These are phyloP conservation scores for Melampsora occidentalis DNA, from an alignment of 1,284 basidiomycete species.

Conservation along the genomic window DNA sequence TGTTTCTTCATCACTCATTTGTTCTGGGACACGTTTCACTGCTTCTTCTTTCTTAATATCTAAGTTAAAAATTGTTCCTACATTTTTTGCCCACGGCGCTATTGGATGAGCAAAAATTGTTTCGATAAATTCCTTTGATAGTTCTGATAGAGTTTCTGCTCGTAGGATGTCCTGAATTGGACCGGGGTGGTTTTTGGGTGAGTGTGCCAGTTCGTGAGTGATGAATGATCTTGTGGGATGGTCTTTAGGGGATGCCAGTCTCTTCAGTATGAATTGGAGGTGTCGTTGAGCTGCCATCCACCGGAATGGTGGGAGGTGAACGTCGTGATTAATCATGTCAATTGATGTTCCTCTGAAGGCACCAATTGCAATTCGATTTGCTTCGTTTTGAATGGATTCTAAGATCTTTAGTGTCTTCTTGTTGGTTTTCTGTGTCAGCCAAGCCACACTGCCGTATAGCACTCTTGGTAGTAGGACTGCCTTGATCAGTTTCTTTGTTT, in stretches of 20 bases:
- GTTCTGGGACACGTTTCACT: background rate
- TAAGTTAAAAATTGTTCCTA: background rate
- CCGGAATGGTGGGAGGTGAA: background rate
- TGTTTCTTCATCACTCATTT: background rate
- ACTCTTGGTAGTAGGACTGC: no score
- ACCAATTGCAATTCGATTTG: background rate
- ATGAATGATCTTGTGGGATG: background rate
- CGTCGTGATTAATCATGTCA: background rate
- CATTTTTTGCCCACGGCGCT: background rate
- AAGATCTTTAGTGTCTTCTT: background rate
- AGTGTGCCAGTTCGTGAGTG: background rate
- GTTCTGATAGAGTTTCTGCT: background rate
- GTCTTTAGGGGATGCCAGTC: background rate
- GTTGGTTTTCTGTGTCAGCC: background rate
- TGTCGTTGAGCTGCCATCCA: background rate
- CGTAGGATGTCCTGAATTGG: background rate
- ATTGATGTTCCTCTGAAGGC: constrained; percentile 6
- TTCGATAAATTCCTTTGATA: background rate
- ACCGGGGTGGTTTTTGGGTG: background rate
- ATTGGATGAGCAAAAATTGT: background rate
- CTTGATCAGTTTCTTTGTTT: no score
- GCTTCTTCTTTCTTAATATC: background rate
- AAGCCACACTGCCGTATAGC: background rate
- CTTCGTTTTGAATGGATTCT: background rate
- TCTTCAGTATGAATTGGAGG: background rate